phyloP scores from a whole-genome alignment of 495 filamentous ascomycete species.

The Platismatia glauca region DNA sequence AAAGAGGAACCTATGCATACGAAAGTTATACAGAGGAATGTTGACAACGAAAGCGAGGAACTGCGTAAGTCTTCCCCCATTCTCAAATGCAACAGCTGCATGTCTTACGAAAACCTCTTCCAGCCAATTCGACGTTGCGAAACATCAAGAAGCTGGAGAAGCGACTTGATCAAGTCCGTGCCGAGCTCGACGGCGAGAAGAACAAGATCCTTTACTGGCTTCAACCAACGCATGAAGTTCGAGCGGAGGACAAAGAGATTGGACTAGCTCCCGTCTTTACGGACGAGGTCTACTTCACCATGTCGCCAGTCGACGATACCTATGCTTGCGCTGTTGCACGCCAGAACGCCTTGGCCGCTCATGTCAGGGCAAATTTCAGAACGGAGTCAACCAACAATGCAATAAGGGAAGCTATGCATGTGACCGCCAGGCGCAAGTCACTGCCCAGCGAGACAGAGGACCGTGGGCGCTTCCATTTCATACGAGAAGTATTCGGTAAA shows the following conservation, averaged over 20 bases:
- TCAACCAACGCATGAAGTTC: neutral
- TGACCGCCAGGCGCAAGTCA: neutral
- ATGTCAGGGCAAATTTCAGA: neutral
- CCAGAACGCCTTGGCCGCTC: neutral
- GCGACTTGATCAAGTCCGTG: neutral
- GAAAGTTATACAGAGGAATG: neutral
- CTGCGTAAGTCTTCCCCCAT: neutral
- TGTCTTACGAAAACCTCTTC: neutral
- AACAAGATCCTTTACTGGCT: neutral
- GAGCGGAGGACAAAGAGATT: neutral
- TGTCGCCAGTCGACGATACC: neutral
- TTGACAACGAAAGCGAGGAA: neutral
- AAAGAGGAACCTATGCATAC: neutral
- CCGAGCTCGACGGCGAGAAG: neutral
- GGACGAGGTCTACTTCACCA: neutral
- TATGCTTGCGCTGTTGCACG: constrained; percentile 4
- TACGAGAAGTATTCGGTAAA: neutral
- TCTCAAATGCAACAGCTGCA: neutral
- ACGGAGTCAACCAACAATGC: neutral
- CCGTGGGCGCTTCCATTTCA: neutral
- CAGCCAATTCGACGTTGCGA: neutral
- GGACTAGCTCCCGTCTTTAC: neutral
- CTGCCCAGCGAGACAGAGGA: neutral
- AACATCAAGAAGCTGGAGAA: neutral
- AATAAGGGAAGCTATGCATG: neutral